Percentiles rank a stretch among this genome's conserved stretches.
phyloP scores from a whole-genome alignment of 2,329 filamentous ascomycete genomes.

The Stagonosporopsis tanaceti region DNA sequence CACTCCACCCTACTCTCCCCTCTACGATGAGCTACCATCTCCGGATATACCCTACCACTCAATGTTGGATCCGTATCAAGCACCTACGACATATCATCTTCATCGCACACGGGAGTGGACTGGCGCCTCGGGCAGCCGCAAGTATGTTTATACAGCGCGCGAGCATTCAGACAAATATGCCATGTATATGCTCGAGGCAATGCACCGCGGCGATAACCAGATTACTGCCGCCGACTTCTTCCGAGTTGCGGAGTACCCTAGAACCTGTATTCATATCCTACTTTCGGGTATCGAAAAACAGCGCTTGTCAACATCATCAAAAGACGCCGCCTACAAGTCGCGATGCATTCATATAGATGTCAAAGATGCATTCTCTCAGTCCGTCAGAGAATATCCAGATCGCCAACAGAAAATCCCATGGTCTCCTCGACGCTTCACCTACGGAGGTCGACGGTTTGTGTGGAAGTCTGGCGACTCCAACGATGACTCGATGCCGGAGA shows the following conservation, averaged over 20 bases:
- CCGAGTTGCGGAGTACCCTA: constrained; percentile 46
- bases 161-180: constrained; percentile 48
- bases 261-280: constrained; percentile 43
- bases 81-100: constrained; percentile 46
- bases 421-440: constrained; percentile 49
- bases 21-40: constrained; percentile 45
- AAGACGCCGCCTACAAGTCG: constrained; percentile 47
- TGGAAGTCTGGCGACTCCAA: constrained; percentile 57
- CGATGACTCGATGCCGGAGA: constrained; percentile 55
- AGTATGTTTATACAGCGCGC: constrained; percentile 48
- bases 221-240: constrained; percentile 47
- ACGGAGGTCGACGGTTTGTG: constrained; percentile 48
- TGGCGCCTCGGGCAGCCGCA: constrained; percentile 42
- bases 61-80: constrained; percentile 43
- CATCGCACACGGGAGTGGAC: constrained; percentile 51
- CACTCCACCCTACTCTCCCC: constrained; percentile 29
- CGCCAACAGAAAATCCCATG: constrained; percentile 49
- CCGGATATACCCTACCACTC: constrained; percentile 46
- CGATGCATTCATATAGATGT: constrained; percentile 41
- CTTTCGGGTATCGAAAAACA: constrained; percentile 48
- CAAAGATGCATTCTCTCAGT: constrained; percentile 43
- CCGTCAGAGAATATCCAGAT: constrained; percentile 49
- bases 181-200: constrained; percentile 47
- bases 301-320: constrained; percentile 32
- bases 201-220: constrained; percentile 44